These are phyloP conservation scores for Arthroderma uncinatum DNA, from an alignment of 2,329 filamentous ascomycete species.

Conservation along the genomic window DNA sequence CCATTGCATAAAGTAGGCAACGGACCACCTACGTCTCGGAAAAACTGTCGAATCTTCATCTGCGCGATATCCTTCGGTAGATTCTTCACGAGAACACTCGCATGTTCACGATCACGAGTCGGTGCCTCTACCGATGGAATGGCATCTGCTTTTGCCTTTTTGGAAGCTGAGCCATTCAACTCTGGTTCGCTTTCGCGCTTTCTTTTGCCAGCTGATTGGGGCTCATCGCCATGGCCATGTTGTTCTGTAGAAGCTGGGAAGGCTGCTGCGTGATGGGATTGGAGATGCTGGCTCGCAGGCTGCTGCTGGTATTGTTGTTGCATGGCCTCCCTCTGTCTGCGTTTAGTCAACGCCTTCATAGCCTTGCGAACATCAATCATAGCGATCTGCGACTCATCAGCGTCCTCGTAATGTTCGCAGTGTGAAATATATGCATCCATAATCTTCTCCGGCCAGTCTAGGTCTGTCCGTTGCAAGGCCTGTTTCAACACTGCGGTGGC, in stretches of 20 bases:
- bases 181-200: conserved; percentile 54
- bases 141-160: conserved; percentile 52
- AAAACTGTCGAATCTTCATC: conserved; percentile 73
- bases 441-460: conserved; percentile 43
- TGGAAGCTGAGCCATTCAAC: conserved; percentile 46
- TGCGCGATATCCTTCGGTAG: conserved; percentile 60
- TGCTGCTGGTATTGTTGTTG: conserved; percentile 20
- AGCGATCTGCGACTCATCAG: conserved; percentile 61
- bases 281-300: conserved; percentile 7
- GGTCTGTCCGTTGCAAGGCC: conserved; percentile 46
- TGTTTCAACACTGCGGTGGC: conserved; percentile 68
- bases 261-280: conserved; percentile 13
- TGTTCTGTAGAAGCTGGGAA: conserved; percentile 14
- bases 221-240: conserved; percentile 20
- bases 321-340: conserved; percentile 50
- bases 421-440: conserved; percentile 38
- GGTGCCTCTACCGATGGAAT: conserved; percentile 25
- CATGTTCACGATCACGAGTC: conserved; percentile 83
- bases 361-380: conserved; percentile 62
- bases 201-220: conserved; percentile 46
- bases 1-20: neutral
- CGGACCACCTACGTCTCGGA: conserved; percentile 51
- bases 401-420: conserved; percentile 82
- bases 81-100: conserved; percentile 69
- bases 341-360: conserved; percentile 51